These are phyloP conservation scores for Middelhovenomyces tepae DNA, from an alignment of 805 yeast species.

Conservation along the genomic window DNA sequence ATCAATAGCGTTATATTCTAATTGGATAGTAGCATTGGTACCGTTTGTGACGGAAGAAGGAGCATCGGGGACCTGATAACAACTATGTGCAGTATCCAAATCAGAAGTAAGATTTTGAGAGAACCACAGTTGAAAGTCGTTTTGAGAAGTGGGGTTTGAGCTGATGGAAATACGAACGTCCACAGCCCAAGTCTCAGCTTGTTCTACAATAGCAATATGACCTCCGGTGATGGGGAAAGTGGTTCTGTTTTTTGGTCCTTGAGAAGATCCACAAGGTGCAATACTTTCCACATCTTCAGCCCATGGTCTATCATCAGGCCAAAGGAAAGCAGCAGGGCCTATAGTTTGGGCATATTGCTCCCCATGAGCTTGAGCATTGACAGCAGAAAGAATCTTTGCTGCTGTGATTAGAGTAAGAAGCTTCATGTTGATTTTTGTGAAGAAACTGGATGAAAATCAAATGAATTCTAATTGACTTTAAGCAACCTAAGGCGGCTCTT, in stretches of 20 bases:
- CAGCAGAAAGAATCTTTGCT: conserved; percentile 6
- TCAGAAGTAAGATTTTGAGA: conserved; percentile 30
- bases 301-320: conserved; percentile 40
- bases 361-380: conserved; percentile 25
- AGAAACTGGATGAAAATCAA: no score
- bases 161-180: conserved; percentile 35
- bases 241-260: conserved; percentile 31
- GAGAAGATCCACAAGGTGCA: conserved; percentile 40
- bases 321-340: conserved; percentile 35
- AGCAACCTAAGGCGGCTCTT: no score
- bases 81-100: conserved; percentile 38
- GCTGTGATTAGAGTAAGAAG: conserved; percentile 7
- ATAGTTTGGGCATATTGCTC: conserved; percentile 29
- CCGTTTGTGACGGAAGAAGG: conserved; percentile 32
- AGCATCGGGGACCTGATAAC: conserved; percentile 38
- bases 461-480: no score
- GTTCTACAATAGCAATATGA: conserved; percentile 38
- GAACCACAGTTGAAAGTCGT: conserved; percentile 30
- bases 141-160: conserved; percentile 31
- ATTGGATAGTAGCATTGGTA: conserved; percentile 38
- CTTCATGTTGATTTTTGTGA: conserved; percentile 1
- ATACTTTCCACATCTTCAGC: conserved; percentile 36
- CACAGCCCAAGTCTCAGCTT: conserved; percentile 33
- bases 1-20: conserved; percentile 35
- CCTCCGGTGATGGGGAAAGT: conserved; percentile 41